Base-by-base conservation (phyloP, 1,284 basidiomycete species). In the Coniferiporia sulphurascens region DNA sequence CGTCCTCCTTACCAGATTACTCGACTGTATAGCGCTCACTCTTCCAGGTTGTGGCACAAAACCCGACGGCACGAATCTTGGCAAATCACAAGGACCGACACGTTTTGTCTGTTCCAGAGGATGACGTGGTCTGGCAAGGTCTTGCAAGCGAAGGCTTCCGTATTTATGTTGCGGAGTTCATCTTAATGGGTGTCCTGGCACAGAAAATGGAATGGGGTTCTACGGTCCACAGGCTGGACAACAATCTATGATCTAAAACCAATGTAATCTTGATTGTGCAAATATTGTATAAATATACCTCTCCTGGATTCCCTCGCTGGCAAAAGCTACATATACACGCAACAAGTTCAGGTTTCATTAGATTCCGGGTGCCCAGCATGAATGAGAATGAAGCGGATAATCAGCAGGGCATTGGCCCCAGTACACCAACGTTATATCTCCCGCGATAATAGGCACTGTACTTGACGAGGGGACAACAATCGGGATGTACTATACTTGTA, bases 161-260 rank as follows among this genome's bases (percentile, higher is more conserved):
- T 7, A 75, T 92, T n/a, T 91, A 89, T 70, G 79, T 75, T 1
- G 76, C 79, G 15, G 89, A 91, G 68, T 72, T 91, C 17, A 70
- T 92, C 7, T 70, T 91, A 56, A 81, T 76, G 22, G 81, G 79
- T 0, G 81, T 83, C 1, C 70, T 91, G 66, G 80, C 74, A 61
- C 89, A 91, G 68, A 72, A 84, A 65, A 73, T 89, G 44, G 82
- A 85, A 34, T 87, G 83, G 83, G 78, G 85, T 19, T 76, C 77
- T 55, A 66, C 59, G 15, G 61, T 57, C 13, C 66, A 67, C 54
- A 48, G 59, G 17, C 36, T 61, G 54, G 59, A 53, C 45, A 56
- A 41, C 35, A 52, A 52, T 41, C 19, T 52, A 12, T 52, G 38
- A 32, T 17, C 1, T 12, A 3, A 52, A 19, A 27, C 27, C 2